phyloP scores from a whole-genome alignment of 2,329 filamentous ascomycete species.

The Meredithiella fracta region DNA sequence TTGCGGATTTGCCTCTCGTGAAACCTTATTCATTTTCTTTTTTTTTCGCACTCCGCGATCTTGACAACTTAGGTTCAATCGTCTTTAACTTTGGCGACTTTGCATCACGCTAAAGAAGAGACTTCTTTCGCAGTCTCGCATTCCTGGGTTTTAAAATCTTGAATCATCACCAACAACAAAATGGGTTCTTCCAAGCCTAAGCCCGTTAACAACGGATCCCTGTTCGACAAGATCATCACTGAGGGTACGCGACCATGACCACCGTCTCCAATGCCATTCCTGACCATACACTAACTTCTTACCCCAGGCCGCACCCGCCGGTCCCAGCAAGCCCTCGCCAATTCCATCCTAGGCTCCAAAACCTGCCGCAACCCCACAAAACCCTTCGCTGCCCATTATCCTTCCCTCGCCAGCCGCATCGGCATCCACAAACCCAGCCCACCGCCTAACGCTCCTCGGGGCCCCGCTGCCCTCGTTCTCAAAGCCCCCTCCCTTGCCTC shows the following conservation, averaged over 20 bases:
- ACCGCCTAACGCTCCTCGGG: not conserved
- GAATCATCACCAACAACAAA: not conserved
- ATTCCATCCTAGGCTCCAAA: constrained; percentile 47
- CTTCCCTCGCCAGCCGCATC: constrained; percentile 53
- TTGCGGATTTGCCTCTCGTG: too few species aligned
- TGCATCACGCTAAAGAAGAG: too few species aligned
- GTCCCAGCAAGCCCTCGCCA: constrained; percentile 48
- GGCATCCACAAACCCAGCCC: constrained; percentile 51
- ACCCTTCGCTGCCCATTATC: constrained; percentile 20
- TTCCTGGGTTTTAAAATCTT: too few species aligned
- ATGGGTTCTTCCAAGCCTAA: not conserved
- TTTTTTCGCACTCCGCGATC: too few species aligned
- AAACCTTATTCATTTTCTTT: too few species aligned
- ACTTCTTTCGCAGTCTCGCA: too few species aligned
- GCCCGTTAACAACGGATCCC: constrained; percentile 25
- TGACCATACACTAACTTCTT: not conserved
- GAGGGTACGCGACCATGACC: constrained; percentile 25
- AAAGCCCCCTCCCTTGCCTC: constrained; percentile 9
- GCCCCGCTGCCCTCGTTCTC: not conserved
- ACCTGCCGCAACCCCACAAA: constrained; percentile 33
- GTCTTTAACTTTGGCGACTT: too few species aligned
- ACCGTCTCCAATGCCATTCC: not conserved
- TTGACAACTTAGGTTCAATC: too few species aligned
- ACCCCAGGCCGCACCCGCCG: constrained; percentile 47
- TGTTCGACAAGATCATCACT: constrained; percentile 40